These are phyloP conservation scores for Pyricularia pennisetigena DNA, from an alignment of 2,329 filamentous ascomycete genomes.

Conservation along the genomic window DNA sequence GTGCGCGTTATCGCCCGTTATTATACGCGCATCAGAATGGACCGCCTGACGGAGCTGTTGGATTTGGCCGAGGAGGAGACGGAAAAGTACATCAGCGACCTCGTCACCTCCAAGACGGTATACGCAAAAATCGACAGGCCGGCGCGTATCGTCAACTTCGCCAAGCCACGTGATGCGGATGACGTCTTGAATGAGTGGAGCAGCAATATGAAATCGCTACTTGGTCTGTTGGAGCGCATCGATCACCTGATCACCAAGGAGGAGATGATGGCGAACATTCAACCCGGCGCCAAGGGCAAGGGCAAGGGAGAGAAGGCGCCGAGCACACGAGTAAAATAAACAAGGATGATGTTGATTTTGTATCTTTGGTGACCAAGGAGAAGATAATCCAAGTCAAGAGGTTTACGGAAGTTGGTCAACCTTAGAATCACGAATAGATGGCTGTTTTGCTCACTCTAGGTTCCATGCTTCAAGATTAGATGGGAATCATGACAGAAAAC, in stretches of 20 bases:
- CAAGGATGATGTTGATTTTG: neutral
- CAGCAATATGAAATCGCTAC: constrained; percentile 68
- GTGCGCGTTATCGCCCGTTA: constrained; percentile 97
- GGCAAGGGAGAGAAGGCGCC: constrained; percentile 5
- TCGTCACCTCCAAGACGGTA: constrained; percentile 96
- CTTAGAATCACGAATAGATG: constrained; percentile 1
- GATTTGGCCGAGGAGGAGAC: constrained; percentile 93
- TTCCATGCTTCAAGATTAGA: neutral
- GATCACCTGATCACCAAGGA: constrained; percentile 99
- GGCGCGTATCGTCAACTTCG: constrained; percentile 84
- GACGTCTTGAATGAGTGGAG: constrained; percentile 98
- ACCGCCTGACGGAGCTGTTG: constrained; percentile 78
- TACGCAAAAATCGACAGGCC: constrained; percentile 96
- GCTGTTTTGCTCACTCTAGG: neutral
- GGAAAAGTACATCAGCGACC: constrained; percentile 95
- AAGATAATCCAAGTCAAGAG: neutral
- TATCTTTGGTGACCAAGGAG: neutral
- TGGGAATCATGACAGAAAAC: neutral
- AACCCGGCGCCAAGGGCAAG: constrained; percentile 44
- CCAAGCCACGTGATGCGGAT: constrained; percentile 88
- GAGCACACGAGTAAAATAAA: constrained; percentile 2
- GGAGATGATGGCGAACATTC: constrained; percentile 99
- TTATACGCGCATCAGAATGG: constrained; percentile 94
- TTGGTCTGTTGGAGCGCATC: constrained; percentile 73
- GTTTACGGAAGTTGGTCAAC: neutral